These are phyloP conservation scores for Pleomassaria siparia DNA, from an alignment of 2,329 filamentous ascomycete species.

Conservation along the genomic window DNA sequence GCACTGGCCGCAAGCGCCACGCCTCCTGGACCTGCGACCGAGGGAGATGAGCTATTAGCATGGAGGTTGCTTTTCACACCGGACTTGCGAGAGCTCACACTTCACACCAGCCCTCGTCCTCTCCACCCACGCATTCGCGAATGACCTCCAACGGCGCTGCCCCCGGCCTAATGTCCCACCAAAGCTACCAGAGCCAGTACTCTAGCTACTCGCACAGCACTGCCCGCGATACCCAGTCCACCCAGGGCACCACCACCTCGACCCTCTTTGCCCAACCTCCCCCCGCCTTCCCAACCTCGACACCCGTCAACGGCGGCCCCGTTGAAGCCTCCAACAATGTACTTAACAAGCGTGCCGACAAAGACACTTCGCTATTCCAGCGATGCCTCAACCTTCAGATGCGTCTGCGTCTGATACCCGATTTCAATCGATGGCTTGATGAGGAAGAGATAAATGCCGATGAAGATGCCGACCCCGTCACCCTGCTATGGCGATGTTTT, in stretches of 20 bases:
- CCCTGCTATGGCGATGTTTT: conserved; percentile 86
- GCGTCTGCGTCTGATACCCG: conserved; percentile 79
- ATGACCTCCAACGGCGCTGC: conserved; percentile 39
- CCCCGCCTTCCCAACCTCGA: conserved; percentile 34
- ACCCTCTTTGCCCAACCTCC: conserved; percentile 47
- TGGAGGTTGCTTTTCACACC: conserved; percentile 38
- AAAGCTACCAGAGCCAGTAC: conserved; percentile 51
- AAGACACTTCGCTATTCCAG: conserved; percentile 88
- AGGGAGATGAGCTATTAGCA: conserved; percentile 35
- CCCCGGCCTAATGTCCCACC: conserved; percentile 46
- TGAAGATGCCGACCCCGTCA: conserved; percentile 77
- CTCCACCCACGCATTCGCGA: conserved; percentile 28
- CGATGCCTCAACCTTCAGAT: conserved; percentile 86
- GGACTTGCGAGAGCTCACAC: conserved; percentile 27
- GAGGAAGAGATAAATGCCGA: conserved; percentile 71
- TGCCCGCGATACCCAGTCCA: conserved; percentile 51
- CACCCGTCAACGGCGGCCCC: conserved; percentile 57
- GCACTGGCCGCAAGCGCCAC: too few relatives aligned
- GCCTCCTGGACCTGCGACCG: conserved; percentile 11
- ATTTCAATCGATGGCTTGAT: conserved; percentile 73
- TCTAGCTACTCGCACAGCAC: conserved; percentile 51
- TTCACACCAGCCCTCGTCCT: conserved; percentile 27
- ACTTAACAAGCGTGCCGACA: conserved; percentile 95
- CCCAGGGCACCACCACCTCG: conserved; percentile 48
- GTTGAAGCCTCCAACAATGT: conserved; percentile 85